Evolutionary conservation across 768 basidiomycete species (phyloP).

Genomic region (Leccinum boreale): DNA sequence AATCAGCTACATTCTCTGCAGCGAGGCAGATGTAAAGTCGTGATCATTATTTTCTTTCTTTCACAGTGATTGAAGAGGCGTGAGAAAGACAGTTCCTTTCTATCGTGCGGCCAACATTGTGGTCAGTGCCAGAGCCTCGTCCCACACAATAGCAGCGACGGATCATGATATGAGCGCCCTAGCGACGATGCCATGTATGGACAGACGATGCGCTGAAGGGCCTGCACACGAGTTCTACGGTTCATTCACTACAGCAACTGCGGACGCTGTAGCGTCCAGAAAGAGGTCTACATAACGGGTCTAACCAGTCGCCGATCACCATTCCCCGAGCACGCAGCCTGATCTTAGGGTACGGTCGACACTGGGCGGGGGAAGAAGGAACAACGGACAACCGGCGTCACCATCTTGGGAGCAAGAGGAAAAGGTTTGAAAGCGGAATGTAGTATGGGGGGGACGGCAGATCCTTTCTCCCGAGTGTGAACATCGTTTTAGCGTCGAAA

Average conservation of each 20-base stretch:
- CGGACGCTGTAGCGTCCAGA: not conserved
- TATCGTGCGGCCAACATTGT: not conserved
- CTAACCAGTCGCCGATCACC: not conserved
- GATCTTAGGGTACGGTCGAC: not conserved
- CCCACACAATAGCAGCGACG: not conserved
- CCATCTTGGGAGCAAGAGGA: not conserved
- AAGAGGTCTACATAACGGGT: not conserved
- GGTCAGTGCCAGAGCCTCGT: not conserved
- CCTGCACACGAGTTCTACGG: not conserved
- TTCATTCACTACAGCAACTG: not conserved
- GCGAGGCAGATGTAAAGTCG: not conserved
- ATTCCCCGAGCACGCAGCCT: not conserved
- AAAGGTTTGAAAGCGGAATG: not conserved
- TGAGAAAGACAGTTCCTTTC: too few species aligned
- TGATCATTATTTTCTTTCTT: too few species aligned
- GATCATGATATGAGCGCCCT: not conserved
- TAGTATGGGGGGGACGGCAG: not conserved
- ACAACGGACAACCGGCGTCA: not conserved
- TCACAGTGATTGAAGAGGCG: too few species aligned
- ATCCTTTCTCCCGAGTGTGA: not conserved
- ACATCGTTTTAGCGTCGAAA: not conserved
- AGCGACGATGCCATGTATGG: not conserved
- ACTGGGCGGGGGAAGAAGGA: not conserved
- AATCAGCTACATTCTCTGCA: not conserved
- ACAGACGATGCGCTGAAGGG: not conserved